A percentile compares a stretch with the other conserved stretches of the same genome.
Conservation (phyloP, 2,329 filamentous ascomycete species). For the Paecilomyces formosus region DNA sequence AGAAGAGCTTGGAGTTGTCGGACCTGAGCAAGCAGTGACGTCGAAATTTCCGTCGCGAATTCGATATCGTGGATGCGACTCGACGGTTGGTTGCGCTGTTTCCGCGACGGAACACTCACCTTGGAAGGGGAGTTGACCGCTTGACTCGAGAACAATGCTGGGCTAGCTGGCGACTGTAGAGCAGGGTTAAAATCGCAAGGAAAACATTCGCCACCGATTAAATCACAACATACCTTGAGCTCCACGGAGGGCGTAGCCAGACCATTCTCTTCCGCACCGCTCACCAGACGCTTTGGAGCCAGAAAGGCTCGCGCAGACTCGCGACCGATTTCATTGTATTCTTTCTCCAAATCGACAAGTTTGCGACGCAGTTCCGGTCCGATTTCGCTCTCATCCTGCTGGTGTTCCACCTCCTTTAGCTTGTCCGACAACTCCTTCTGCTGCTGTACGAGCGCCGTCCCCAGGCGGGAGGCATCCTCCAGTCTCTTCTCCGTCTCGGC, state of each 20-base stretch:
- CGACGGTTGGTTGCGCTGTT: conserved; percentile 80
- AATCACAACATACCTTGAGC: conserved; percentile 32
- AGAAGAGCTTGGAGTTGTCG: conserved; percentile 80
- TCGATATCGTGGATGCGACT: conserved; percentile 92
- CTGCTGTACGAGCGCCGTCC: conserved; percentile 80
- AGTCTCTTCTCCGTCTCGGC: conserved; percentile 87
- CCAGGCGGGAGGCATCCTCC: conserved; percentile 82
- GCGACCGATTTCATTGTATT: conserved; percentile 87
- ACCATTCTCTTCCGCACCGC: conserved; percentile 53
- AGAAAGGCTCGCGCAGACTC: conserved; percentile 86
- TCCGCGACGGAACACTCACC: conserved; percentile 75
- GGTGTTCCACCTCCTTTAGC: conserved; percentile 74
- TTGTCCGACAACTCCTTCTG: conserved; percentile 74
- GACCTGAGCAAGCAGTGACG: conserved; percentile 86
- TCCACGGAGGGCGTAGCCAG: conserved; percentile 40
- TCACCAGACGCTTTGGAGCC: conserved; percentile 68
- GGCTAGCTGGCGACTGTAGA: conserved; percentile 59
- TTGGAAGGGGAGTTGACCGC: conserved; percentile 84
- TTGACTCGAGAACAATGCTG: conserved; percentile 75
- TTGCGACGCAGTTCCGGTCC: conserved; percentile 74
- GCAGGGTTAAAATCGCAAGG: background rate
- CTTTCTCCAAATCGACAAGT: conserved; percentile 79
- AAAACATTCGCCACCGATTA: background rate
- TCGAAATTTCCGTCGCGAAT: conserved; percentile 97
- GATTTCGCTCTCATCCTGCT: conserved; percentile 69